Evolutionary conservation across 192 early-diverging fungal genomes (phyloP).

Genomic region (Chytriomyces confervae): DNA sequence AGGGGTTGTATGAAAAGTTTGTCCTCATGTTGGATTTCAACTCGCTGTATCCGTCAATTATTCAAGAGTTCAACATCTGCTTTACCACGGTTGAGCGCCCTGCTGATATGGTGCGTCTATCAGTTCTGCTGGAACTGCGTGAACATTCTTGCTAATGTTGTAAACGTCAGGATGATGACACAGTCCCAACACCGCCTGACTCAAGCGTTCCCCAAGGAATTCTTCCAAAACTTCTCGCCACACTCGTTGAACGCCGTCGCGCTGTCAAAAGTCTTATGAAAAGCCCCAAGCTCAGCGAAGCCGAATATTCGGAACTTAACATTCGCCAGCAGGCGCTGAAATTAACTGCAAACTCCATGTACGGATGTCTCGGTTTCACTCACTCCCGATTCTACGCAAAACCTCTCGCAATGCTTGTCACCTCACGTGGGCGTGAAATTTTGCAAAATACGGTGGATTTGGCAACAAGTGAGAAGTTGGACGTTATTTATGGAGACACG

Average conservation of each 20-base stretch:
- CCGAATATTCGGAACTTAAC: slow-evolving; percentile 70
- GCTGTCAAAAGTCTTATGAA: slow-evolving; percentile 92
- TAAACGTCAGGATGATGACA: slow-evolving; percentile 58
- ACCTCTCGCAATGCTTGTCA: slow-evolving; percentile 97
- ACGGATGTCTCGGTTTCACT: slow-evolving; percentile 94
- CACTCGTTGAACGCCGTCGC: slow-evolving; percentile 86
- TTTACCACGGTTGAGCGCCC: slow-evolving; percentile 90
- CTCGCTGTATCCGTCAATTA: slow-evolving; percentile 98
- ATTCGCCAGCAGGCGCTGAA: slow-evolving; percentile 95
- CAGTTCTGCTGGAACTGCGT: slow-evolving; percentile 15
- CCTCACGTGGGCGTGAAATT: slow-evolving; percentile 93
- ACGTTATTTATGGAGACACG: slow-evolving; percentile 99
- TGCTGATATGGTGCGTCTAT: slow-evolving; percentile 24
- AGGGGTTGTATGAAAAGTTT: slow-evolving; percentile 94
- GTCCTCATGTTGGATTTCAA: slow-evolving; percentile 98
- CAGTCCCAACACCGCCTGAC: slow-evolving; percentile 80
- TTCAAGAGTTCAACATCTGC: slow-evolving; percentile 99
- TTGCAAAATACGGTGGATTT: slow-evolving; percentile 90
- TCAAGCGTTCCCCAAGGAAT: slow-evolving; percentile 72
- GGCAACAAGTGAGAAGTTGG: slow-evolving; percentile 75
- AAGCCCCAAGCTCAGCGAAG: slow-evolving; percentile 59
- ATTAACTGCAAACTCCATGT: slow-evolving; percentile 98
- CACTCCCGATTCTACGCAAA: slow-evolving; percentile 96
- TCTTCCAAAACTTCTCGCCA: slow-evolving; percentile 84
- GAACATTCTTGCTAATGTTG: neutral